Evolutionary conservation across 768 basidiomycete species (phyloP), one percentile per base, ranked within the genome.

Genomic region (Leucosporidium scottii): DNA sequence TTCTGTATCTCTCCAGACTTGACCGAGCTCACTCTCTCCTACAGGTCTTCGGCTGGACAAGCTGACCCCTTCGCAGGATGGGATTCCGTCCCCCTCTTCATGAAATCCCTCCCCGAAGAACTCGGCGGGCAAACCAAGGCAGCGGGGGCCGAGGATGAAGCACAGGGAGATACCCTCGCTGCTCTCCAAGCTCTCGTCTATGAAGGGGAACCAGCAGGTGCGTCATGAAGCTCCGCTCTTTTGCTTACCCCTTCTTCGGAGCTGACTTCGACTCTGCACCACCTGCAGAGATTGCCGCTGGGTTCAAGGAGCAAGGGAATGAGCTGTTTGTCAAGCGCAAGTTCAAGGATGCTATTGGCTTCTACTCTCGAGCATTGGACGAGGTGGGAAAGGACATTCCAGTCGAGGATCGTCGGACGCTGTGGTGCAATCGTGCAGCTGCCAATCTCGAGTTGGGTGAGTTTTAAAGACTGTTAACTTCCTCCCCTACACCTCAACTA

Each of bases 261-360:
- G 17, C 39, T 73, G 51, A 62, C 20, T 39, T 25, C n/a, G 34
- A 18, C 27, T 62, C 28, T 7, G 10, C 39, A 4, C 10, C 48
- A 66, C 30, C 0, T 51, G 31, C 70, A 94, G 96, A 98, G 78
- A 82, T 91, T 71, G 91, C 94, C 1, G 83, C 85, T 68, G 93
- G 89, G 75, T 96, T 97, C 79, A 97, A 96, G 78, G 86, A 91
- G 62, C 91, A 94, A 76, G 96, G 93, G 7, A 98, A 97, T 76
- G 92, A 93, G 64, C 91, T 94, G 75, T 94, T 89, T 80, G 87
- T 86, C 72, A 87, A 87, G 34, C 91, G 90, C 75, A 84, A 90
- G 53, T 89, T 85, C 78, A 84, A 90, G 48, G 93, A 98, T 77
- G 96, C 96, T 1, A 68, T 87, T 12, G 85, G 86, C 1, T 96